These are phyloP conservation scores for Lignosus rhinocerotis DNA, from an alignment of 1,284 basidiomycete genomes.

Conservation along the genomic window DNA sequence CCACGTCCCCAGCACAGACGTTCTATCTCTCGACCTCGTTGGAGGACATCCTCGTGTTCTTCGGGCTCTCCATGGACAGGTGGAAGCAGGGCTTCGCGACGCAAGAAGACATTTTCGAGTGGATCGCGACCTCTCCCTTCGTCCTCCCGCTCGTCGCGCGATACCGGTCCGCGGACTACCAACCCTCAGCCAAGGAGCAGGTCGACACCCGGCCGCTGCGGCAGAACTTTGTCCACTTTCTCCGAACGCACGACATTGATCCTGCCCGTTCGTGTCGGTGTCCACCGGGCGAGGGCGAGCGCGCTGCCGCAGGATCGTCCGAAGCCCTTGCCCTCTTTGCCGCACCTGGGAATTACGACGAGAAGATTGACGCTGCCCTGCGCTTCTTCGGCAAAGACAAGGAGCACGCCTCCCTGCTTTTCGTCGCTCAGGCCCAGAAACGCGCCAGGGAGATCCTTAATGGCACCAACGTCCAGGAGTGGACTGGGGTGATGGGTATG, in stretches of 20 bases:
- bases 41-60: conserved; percentile 50
- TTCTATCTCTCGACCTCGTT: conserved; percentile 41
- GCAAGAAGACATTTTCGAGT: conserved; percentile 53
- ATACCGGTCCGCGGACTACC: conserved; percentile 24
- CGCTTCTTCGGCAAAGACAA: conserved; percentile 53
- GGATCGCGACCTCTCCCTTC: conserved; percentile 52
- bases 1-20: conserved; percentile 29
- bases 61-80: conserved; percentile 52
- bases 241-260: conserved; percentile 14
- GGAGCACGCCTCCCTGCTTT: conserved; percentile 44
- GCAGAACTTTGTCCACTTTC: conserved; percentile 50
- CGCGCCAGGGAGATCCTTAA: conserved; percentile 49
- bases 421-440: conserved; percentile 33
- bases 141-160: conserved; percentile 42
- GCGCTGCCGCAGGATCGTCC: not conserved
- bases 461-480: conserved; percentile 52
- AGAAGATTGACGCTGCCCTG: conserved; percentile 45
- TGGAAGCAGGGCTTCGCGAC: conserved; percentile 57
- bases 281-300: too few species aligned
- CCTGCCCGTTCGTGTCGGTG: conserved; percentile 1
- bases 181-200: conserved; percentile 40
- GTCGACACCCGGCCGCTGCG: conserved; percentile 59
- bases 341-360: conserved; percentile 16
- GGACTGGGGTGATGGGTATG: conserved; percentile 52
- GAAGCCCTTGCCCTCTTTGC: not conserved